phyloP scores from a whole-genome alignment of 2,329 filamentous ascomycete genomes.

The Aspergillus ruber region DNA sequence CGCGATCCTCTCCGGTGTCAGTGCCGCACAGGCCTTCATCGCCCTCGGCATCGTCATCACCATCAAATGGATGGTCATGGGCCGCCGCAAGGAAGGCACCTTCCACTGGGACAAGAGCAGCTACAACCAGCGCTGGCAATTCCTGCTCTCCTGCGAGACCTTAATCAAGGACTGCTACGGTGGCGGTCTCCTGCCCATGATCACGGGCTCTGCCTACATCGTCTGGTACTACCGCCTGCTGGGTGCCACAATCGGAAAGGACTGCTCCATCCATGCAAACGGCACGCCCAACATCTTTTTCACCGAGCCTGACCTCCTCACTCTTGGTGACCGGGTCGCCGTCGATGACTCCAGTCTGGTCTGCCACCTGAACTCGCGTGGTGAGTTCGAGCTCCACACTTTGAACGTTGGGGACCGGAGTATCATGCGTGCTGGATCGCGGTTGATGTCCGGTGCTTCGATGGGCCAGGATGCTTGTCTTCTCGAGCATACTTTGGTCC shows the following conservation, averaged over 20 bases:
- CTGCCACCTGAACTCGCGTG: constrained; percentile 51
- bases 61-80: constrained; percentile 49
- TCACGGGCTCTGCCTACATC: constrained; percentile 50
- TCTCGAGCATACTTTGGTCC: constrained; percentile 53
- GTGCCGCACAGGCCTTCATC: constrained; percentile 38
- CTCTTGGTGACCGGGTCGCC: constrained; percentile 47
- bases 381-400: constrained; percentile 51
- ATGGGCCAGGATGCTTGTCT: constrained; percentile 51
- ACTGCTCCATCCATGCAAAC: constrained; percentile 52
- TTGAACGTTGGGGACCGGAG: constrained; percentile 47
- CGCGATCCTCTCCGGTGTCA: constrained; percentile 22
- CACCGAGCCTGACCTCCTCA: constrained; percentile 53
- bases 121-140: constrained; percentile 55
- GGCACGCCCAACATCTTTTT: constrained; percentile 49
- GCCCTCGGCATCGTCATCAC: constrained; percentile 41
- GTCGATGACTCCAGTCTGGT: constrained; percentile 54
- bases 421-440: constrained; percentile 47
- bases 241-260: constrained; percentile 48
- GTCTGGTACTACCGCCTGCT: constrained; percentile 50
- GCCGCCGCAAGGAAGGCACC: constrained; percentile 46
- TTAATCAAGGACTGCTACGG: constrained; percentile 47
- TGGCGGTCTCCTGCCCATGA: constrained; percentile 47
- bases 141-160: constrained; percentile 48
- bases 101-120: constrained; percentile 53
- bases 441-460: constrained; percentile 47